Evolutionary conservation across 169 alveolate genomes (phyloP).

Genomic region (Eimeria sp.): DNA sequence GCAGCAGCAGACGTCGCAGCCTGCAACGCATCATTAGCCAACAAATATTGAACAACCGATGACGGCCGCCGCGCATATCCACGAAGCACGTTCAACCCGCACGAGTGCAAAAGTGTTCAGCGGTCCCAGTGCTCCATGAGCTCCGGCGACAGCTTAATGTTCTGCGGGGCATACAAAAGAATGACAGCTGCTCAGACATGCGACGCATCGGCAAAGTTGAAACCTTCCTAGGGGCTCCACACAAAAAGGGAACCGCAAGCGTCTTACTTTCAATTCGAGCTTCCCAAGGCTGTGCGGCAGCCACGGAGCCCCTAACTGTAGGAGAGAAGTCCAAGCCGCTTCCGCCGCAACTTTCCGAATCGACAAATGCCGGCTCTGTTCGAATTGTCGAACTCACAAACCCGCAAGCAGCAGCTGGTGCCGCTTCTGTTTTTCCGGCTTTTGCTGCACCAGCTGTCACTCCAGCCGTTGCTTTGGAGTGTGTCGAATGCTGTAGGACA

Average conservation of each 20-base stretch:
- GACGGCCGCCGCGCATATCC: neutral
- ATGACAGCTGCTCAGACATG: neutral
- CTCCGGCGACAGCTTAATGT: too few relatives aligned
- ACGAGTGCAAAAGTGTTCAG: neutral
- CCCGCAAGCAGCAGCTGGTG: neutral
- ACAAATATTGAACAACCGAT: neutral
- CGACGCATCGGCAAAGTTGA: neutral
- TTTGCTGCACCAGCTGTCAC: neutral
- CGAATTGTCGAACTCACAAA: neutral
- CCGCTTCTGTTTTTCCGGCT: neutral
- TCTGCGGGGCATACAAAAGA: neutral
- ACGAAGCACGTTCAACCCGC: neutral
- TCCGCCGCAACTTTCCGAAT: slow-evolving; percentile 23
- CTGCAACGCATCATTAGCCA: slow-evolving; percentile 47
- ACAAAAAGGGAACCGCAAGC: neutral
- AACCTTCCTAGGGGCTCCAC: neutral
- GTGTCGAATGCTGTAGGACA: neutral
- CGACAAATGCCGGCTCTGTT: neutral
- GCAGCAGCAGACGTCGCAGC: slow-evolving; percentile 61
- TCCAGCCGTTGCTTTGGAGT: neutral
- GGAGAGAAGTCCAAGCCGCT: slow-evolving; percentile 39
- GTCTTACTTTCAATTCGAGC: slow-evolving; percentile 13
- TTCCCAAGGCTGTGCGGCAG: slow-evolving; percentile 45
- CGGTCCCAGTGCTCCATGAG: neutral
- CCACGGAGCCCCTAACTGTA: neutral